These are phyloP conservation scores for Maudiozyma humilis DNA, from an alignment of 1,139 yeast species.

Conservation along the genomic window DNA sequence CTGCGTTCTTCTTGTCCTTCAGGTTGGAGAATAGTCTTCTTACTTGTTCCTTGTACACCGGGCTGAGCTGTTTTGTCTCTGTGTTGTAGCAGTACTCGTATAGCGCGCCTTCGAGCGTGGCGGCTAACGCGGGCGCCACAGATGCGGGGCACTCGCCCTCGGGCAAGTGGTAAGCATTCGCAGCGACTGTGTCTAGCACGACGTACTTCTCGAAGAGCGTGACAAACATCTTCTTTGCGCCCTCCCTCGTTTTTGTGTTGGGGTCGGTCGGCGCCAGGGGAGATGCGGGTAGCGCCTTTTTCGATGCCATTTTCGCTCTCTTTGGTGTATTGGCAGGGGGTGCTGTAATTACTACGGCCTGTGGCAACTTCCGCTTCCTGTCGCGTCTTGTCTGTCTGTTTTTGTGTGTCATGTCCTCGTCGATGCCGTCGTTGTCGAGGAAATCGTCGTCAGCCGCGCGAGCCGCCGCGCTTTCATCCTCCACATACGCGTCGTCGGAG, in stretches of 20 bases:
- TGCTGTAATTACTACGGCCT: background rate
- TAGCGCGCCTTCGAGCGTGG: conserved; percentile 34
- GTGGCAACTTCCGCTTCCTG: too few species aligned
- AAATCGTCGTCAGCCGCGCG: conserved; percentile 12
- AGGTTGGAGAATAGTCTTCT: conserved; percentile 48
- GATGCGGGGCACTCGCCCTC: conserved; percentile 34
- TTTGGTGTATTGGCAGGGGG: background rate
- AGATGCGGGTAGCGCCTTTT: background rate
- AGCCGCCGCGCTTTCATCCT: background rate
- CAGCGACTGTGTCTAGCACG: conserved; percentile 35
- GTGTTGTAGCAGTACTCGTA: conserved; percentile 36
- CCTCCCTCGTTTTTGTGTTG: conserved; percentile 33
- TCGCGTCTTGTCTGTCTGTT: conserved; percentile 15
- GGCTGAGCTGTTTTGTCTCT: conserved; percentile 31
- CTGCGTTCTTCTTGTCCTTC: conserved; percentile 43
- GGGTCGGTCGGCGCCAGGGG: background rate
- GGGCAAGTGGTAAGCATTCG: conserved; percentile 25
- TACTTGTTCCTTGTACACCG: conserved; percentile 44
- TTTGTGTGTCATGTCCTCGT: too few species aligned
- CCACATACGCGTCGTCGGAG: conserved; percentile 2
- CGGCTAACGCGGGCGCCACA: conserved; percentile 35
- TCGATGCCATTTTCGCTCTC: conserved; percentile 1
- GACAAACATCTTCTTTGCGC: conserved; percentile 36
- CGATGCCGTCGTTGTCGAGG: conserved; percentile 10
- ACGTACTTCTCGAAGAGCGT: conserved; percentile 35